Evolutionary conservation across 2,329 filamentous ascomycete genomes (phyloP).

Genomic region (Fusarium staphyleae): DNA sequence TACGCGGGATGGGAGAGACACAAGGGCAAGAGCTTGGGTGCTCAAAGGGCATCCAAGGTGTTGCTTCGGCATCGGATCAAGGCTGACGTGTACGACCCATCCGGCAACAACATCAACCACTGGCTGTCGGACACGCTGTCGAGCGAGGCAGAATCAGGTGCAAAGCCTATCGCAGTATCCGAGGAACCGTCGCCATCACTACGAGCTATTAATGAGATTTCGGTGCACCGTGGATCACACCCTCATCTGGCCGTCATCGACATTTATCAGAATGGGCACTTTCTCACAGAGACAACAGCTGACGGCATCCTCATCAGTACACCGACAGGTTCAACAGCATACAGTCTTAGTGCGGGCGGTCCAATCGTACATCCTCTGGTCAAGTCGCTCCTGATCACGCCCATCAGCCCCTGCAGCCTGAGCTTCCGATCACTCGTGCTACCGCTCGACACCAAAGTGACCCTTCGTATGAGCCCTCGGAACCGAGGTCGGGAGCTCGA

Average conservation of each 20-base stretch:
- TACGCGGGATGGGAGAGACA: conserved; percentile 71
- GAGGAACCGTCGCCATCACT: conserved; percentile 53
- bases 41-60: conserved; percentile 76
- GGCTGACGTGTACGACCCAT: conserved; percentile 80
- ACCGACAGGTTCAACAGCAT: conserved; percentile 93
- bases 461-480: conserved; percentile 79
- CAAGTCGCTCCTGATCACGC: conserved; percentile 85
- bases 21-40: conserved; percentile 82
- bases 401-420: conserved; percentile 90
- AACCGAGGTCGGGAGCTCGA: conserved; percentile 79
- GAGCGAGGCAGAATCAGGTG: conserved; percentile 52
- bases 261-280: conserved; percentile 86
- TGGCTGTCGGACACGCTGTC: conserved; percentile 56
- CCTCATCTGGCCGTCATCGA: conserved; percentile 92
- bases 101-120: conserved; percentile 67
- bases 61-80: conserved; percentile 86
- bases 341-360: conserved; percentile 90
- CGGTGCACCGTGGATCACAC: conserved; percentile 88
- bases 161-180: conserved; percentile 46
- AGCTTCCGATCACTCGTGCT: conserved; percentile 92
- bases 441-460: conserved; percentile 84
- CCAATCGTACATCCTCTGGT: conserved; percentile 95
- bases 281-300: conserved; percentile 91
- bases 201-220: conserved; percentile 91
- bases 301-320: conserved; percentile 95